Evolutionary conservation across 2,329 filamentous ascomycete genomes (phyloP).

Genomic region (Stagonosporopsis rhizophila): DNA sequence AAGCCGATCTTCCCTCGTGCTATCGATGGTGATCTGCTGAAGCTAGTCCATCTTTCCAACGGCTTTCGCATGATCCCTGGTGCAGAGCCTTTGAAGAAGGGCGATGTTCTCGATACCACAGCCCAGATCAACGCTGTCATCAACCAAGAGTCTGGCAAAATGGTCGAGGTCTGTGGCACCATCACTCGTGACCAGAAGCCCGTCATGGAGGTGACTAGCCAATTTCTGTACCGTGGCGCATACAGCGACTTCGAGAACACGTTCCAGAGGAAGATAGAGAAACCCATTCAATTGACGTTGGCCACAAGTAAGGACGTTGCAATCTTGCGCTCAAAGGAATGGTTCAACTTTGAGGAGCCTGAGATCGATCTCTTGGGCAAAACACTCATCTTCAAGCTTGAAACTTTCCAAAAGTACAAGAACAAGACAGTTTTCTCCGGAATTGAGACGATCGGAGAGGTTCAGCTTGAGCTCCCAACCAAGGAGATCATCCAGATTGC

Average conservation of each 20-base stretch:
- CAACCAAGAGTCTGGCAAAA: conserved; percentile 98
- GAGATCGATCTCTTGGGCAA: conserved; percentile 90
- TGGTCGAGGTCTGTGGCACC: conserved; percentile 99
- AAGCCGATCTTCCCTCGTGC: conserved; percentile 98
- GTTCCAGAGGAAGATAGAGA: conserved; percentile 97
- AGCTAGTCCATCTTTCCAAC: conserved; percentile 96
- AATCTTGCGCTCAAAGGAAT: conserved; percentile 94
- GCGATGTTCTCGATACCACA: conserved; percentile 88
- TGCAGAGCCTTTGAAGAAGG: conserved; percentile 93
- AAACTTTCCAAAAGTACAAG: conserved; percentile 92
- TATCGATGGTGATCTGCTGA: conserved; percentile 94
- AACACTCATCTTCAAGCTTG: conserved; percentile 93
- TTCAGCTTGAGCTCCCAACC: conserved; percentile 90
- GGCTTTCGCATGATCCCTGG: conserved; percentile 98
- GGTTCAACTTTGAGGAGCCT: conserved; percentile 87
- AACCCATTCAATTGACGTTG: conserved; percentile 90
- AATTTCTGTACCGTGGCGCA: conserved; percentile 93
- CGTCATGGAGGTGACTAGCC: conserved; percentile 98
- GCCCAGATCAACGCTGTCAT: conserved; percentile 97
- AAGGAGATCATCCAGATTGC: conserved; percentile 98
- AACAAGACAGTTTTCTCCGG: conserved; percentile 90
- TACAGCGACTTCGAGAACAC: conserved; percentile 98
- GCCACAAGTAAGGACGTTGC: conserved; percentile 89
- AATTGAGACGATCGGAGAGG: conserved; percentile 90
- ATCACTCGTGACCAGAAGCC: conserved; percentile 82